phyloP scores from a whole-genome alignment of 352 stramenopile genomes.

The Phytophthora cactorum region DNA sequence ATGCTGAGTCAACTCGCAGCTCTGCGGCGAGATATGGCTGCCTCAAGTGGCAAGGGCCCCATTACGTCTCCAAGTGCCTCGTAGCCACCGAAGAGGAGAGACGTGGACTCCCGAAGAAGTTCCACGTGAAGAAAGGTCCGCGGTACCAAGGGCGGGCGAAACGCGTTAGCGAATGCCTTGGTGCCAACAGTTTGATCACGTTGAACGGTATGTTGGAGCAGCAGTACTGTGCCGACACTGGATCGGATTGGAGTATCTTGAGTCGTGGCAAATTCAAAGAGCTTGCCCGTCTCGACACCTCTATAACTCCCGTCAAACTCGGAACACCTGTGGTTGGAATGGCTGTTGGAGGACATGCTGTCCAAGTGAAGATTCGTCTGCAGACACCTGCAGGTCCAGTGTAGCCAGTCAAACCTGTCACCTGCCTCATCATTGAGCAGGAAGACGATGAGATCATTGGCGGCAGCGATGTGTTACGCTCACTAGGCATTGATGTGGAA shows the following conservation, averaged over 20 bases:
- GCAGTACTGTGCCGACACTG: slow-evolving; percentile 7
- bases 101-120: slow-evolving; percentile 13
- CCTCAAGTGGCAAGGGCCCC: no score
- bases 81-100: background rate
- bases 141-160: slow-evolving; percentile 1
- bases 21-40: no score
- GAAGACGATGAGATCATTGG: slow-evolving; percentile 19
- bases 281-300: background rate
- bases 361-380: background rate
- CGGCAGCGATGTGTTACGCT: slow-evolving; percentile 6
- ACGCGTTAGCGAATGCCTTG: slow-evolving; percentile 12
- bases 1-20: no score
- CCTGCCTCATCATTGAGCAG: slow-evolving; percentile 12
- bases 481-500: slow-evolving; percentile 3
- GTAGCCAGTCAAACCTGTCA: slow-evolving; percentile 6
- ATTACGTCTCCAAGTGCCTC: no score
- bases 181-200: slow-evolving; percentile 4
- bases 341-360: slow-evolving; percentile 9
- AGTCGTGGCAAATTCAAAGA: slow-evolving; percentile 4
- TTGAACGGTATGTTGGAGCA: slow-evolving; percentile 6
- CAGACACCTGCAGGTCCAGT: background rate
- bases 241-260: slow-evolving; percentile 8
- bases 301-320: background rate
- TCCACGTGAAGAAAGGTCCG: background rate
- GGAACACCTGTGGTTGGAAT: slow-evolving; percentile 1